Conservation (phyloP, 805 yeast species). For the Tetrapisispora nanseiensis region DNA sequence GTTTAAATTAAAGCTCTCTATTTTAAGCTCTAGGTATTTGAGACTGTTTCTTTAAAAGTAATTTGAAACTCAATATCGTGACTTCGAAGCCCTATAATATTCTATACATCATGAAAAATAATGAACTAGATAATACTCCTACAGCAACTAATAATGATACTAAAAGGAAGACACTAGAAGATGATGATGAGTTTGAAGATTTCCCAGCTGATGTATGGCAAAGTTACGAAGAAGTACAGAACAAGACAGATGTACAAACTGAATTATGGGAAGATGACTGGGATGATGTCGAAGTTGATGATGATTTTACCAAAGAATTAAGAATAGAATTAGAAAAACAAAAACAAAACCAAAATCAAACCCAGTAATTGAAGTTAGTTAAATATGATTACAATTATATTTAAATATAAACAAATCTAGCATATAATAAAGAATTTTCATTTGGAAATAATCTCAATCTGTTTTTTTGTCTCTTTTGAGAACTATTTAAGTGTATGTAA, state of each 20-base stretch:
- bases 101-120: not conserved
- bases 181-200: constrained; percentile 95
- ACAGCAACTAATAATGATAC: constrained; percentile 2
- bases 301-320: constrained; percentile 70
- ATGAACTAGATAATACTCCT: not conserved
- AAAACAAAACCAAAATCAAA: constrained; percentile 9
- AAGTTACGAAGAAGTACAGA: constrained; percentile 42
- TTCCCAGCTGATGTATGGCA: constrained; percentile 89
- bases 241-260: constrained; percentile 36
- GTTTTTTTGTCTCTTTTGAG: too few species aligned
- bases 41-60: too few species aligned
- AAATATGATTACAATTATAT: not conserved
- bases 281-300: constrained; percentile 93
- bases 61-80: too few species aligned
- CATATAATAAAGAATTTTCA: not conserved
- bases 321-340: constrained; percentile 37
- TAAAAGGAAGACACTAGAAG: constrained; percentile 53
- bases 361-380: not conserved
- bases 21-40: too few species aligned
- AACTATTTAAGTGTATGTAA: too few species aligned
- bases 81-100: not conserved
- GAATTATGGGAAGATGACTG: constrained; percentile 94
- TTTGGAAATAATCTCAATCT: too few species aligned
- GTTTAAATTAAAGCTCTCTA: too few species aligned
- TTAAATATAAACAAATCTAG: too few species aligned